These are phyloP conservation scores for Corniculantispora saksenae DNA, from an alignment of 2,329 filamentous ascomycete genomes.

Conservation along the genomic window DNA sequence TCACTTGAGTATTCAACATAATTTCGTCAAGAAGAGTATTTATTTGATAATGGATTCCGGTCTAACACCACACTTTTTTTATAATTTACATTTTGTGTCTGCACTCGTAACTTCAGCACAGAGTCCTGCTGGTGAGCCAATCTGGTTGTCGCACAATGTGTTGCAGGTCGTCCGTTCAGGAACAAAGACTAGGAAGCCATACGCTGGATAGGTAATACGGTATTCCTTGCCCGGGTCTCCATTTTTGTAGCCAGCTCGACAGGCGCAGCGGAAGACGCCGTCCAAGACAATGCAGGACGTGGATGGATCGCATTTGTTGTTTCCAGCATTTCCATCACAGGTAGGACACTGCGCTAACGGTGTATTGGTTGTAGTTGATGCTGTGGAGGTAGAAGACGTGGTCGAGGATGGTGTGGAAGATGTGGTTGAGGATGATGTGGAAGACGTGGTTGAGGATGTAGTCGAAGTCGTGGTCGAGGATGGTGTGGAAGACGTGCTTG, in stretches of 20 bases:
- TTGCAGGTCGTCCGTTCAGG: slow-evolving; percentile 4
- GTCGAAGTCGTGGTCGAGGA: no score
- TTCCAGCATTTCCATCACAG: neutral
- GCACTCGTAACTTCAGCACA: slow-evolving; percentile 2
- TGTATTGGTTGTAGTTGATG: neutral
- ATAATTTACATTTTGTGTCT: neutral
- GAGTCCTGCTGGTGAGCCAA: neutral
- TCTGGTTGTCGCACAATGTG: slow-evolving; percentile 1
- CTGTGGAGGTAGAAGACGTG: neutral
- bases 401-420: neutral
- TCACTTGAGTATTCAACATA: neutral
- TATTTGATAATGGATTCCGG: neutral
- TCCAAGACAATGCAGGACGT: slow-evolving; percentile 5
- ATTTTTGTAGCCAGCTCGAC: slow-evolving; percentile 1
- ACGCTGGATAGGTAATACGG: neutral
- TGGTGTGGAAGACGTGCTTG: neutral
- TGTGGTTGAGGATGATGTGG: neutral
- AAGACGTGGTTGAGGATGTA: neutral
- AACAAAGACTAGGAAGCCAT: slow-evolving; percentile 2
- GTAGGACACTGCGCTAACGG: neutral
- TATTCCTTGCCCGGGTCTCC: neutral
- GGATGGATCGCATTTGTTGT: slow-evolving; percentile 1
- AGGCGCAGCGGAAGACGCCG: slow-evolving; percentile 6
- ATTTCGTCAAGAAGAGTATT: neutral
- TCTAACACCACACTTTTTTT: neutral